Base-by-base conservation (phyloP, 495 filamentous ascomycete species). In the Pseudotulostoma volvatum region DNA sequence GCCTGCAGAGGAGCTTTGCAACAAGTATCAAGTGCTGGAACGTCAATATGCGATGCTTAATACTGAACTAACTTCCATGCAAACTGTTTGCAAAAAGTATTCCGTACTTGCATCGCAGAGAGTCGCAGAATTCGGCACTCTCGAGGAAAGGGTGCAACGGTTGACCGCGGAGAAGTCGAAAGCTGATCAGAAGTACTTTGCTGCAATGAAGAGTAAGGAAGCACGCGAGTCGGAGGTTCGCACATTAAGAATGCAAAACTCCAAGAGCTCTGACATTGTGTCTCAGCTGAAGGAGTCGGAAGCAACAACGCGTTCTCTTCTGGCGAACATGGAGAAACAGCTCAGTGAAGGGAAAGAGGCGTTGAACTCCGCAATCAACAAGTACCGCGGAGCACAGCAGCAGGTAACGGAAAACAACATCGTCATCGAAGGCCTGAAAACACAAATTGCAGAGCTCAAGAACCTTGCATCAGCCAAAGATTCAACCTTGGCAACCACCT, bases 131-230 rank as follows among this genome's bases (percentile, higher is more conserved):
- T 71, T 80, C 36, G 54, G 65, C 4, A 71, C 70, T 2, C 58
- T 81, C 47, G 90, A 96, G 59, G 87, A 95, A 34, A 78, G 77
- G 44, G 63, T 92, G 30, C 67, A 71, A 18, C 62, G 80, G 3
- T 61, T 90, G 7, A 71, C 66, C 2, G 86, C 84, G 0, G 90
- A 97, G 56, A 97, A 96, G 57, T 73, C 76, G 23, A 96, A 94
- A 52, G 92, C 92, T 0, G 87, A 96, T 49, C 87, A 95, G 54
- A 96, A 96, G 57, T 97, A 93, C 53, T 96, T 95, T 51, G 77
- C 78, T 3, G 83, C 85, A 9, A 87, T 93, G 66, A 95, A 94
- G 53, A 76, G 81, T 45, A 93, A 85, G 52, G 90, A 96, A 48
- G 74, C 77, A 14, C 68, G 83, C 38, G 76, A 79, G 13, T 61